phyloP scores from a whole-genome alignment of 1,284 basidiomycete species.

The Ganoderma boninense region DNA sequence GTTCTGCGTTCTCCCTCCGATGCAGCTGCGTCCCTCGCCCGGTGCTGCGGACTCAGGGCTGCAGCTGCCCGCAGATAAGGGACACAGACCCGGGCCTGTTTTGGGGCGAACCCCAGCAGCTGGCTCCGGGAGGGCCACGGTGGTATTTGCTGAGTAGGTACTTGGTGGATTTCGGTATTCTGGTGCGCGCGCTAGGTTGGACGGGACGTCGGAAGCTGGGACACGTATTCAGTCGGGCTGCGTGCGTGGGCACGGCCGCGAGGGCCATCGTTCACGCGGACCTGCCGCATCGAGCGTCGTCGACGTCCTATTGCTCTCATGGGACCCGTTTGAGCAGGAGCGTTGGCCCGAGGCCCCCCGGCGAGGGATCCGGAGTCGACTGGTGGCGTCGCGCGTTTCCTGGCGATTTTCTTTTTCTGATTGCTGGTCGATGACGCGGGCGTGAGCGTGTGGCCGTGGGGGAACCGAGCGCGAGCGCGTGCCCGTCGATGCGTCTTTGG shows the following conservation, averaged over 20 bases:
- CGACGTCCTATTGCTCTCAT: slow-evolving; percentile 11
- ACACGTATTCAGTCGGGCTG: background rate
- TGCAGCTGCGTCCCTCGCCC: background rate
- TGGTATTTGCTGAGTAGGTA: background rate
- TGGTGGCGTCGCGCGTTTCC: slow-evolving; percentile 31
- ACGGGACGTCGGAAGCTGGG: slow-evolving; percentile 3
- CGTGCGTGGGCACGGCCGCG: background rate
- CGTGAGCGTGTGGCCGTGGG: background rate
- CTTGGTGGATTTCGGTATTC: background rate
- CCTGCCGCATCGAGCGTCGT: slow-evolving; percentile 5
- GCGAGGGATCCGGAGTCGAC: slow-evolving; percentile 28
- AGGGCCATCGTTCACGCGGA: background rate
- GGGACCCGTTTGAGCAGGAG: slow-evolving; percentile 11
- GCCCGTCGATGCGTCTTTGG: background rate
- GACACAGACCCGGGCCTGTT: background rate
- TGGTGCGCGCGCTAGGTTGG: background rate
- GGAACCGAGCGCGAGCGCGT: slow-evolving; percentile 11
- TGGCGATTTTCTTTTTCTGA: slow-evolving; percentile 23
- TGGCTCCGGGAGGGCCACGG: background rate
- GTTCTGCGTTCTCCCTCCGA: slow-evolving; percentile 3
- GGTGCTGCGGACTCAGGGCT: background rate
- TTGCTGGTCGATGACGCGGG: slow-evolving; percentile 12
- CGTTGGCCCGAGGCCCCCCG: slow-evolving; percentile 5
- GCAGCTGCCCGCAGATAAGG: background rate
- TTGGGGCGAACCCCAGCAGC: background rate